Evolutionary conservation across 139 green algal genomes (phyloP), one percentile per base, ranked within the genome.

Genomic region (Nannochloris sp.): DNA sequence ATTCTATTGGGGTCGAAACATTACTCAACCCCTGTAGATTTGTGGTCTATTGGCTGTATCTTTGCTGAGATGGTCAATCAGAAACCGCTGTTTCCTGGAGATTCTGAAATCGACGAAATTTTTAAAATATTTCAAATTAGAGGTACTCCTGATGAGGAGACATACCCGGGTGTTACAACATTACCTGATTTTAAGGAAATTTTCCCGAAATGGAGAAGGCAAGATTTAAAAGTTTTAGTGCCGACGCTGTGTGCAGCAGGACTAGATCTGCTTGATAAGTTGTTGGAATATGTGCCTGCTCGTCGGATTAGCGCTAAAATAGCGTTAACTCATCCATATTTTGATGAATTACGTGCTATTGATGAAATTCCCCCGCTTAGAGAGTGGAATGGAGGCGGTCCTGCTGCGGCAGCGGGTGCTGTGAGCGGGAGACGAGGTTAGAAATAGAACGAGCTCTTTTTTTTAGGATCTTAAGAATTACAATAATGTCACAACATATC

Each of bases 21-120:
- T 33, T 99, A 99, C 81, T 87, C 81, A 34, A 95, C 87, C 3
- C 88, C 90, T 0, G 93, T 99, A n/a, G 93, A 99, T 69, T 82
- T 99, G 7, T 99, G 93, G 93, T 92, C 78, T 61, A 90, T 96
- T 24, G 93, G 91, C 42, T 98, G 92, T 86, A 98, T 98, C 45
- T 97, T 98, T 79, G 91, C 90, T 19, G 92, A 98, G 79, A 90
- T 98, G 77, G 69, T 72, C 57, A 74, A 73, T 67, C 74, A 90
- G 74, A 74, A 78, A 42, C 87, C 89, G 0, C 80, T 96, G 25
- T 96, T 96, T 73, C 87, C 87, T 6, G 88, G 87, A 4, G 89
- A 96, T 72, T 91, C 80, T 60, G 82, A 89, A 23, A 88, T 88
- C n/a, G 80, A 87, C 51, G 75, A 90, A 72, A 65, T 90, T 7